A percentile compares a stretch with the other conserved stretches of the same genome.
Conservation (phyloP, 1,139 yeast species). For the Pichia sp. region DNA sequence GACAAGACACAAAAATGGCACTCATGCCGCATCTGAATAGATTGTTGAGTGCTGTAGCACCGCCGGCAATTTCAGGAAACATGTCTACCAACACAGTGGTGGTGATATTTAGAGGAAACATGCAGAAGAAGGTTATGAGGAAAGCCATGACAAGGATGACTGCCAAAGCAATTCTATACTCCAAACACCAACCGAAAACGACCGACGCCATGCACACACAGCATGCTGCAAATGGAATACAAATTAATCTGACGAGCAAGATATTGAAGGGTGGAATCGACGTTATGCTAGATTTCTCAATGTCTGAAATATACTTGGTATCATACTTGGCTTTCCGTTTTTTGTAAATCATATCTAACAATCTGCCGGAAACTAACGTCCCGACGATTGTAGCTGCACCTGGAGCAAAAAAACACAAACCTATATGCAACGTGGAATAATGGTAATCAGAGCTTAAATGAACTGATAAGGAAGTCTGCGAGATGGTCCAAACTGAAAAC, state of each 20-base stretch:
- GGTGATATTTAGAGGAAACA: constrained; percentile 47
- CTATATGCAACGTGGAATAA: constrained; percentile 51
- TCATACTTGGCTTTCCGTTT: constrained; percentile 27
- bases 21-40: constrained; percentile 55
- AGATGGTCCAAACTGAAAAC: constrained; percentile 66
- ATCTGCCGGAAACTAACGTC: constrained; percentile 43
- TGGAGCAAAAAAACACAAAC: constrained; percentile 57
- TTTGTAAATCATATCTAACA: constrained; percentile 44
- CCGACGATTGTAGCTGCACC: constrained; percentile 58
- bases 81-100: constrained; percentile 58
- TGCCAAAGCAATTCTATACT: constrained; percentile 44
- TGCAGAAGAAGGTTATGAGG: constrained; percentile 48
- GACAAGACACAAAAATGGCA: constrained; percentile 60
- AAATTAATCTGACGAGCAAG: constrained; percentile 44
- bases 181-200: constrained; percentile 69
- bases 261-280: constrained; percentile 38
- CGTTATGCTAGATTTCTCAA: not conserved
- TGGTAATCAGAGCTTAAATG: constrained; percentile 45
- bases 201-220: constrained; percentile 39
- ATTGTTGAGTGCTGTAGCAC: constrained; percentile 58
- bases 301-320: constrained; percentile 21
- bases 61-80: constrained; percentile 55
- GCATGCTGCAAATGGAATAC: constrained; percentile 36
- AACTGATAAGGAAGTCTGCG: constrained; percentile 60
- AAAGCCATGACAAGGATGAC: constrained; percentile 55